phyloP scores from a whole-genome alignment of 2,329 filamentous ascomycete genomes.

The Colletotrichum falcatum region DNA sequence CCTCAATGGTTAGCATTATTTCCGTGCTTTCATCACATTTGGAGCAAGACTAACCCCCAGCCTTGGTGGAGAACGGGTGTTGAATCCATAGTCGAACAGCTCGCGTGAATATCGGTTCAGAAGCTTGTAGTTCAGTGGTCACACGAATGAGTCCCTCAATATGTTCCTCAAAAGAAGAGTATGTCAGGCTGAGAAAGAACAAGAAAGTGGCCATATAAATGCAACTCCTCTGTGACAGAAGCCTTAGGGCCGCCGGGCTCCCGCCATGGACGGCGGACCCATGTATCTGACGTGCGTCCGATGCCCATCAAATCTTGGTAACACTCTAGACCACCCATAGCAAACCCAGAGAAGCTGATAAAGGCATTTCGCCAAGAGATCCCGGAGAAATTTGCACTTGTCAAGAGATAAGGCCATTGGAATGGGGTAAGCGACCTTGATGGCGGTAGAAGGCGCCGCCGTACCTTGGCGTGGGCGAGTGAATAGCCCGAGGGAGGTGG shows the following conservation, averaged over 20 bases:
- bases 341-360: conserved; percentile 13
- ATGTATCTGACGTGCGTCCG: conserved; percentile 2
- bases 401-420: conserved; percentile 38
- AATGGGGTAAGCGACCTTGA: conserved; percentile 6
- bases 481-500: background rate
- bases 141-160: background rate
- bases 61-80: conserved; percentile 38
- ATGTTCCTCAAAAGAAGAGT: fast-evolving
- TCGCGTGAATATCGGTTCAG: too few species aligned
- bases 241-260: conserved; percentile 16
- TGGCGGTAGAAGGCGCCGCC: conserved; percentile 7
- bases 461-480: conserved; percentile 19
- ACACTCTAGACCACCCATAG: background rate
- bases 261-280: background rate
- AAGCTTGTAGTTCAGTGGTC: background rate
- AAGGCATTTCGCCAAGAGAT: background rate
- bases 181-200: too few species aligned
- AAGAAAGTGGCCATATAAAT: conserved; percentile 7
- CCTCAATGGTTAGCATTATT: background rate
- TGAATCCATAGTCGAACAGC: conserved; percentile 24
- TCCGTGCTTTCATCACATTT: too few species aligned
- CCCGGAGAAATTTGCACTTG: background rate
- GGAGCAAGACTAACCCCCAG: conserved; percentile 32
- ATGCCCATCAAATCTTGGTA: background rate
- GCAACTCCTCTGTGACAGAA: background rate